Evolutionary conservation across 2,329 filamentous ascomycete species (phyloP).

Genomic region (Thermoascus crustaceus): DNA sequence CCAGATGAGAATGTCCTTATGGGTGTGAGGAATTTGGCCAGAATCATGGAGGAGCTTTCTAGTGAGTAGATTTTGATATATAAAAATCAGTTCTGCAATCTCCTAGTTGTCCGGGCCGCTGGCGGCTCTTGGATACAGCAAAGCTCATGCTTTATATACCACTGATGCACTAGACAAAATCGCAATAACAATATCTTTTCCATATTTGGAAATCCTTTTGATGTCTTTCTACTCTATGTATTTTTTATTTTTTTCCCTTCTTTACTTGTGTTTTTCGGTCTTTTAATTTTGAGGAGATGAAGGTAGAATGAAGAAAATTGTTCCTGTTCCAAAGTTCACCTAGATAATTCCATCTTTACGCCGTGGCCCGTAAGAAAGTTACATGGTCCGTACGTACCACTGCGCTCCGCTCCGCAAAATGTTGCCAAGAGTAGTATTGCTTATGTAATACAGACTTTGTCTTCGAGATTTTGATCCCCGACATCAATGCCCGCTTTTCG

Average conservation of each 20-base stretch:
- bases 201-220: slow-evolving; percentile 1
- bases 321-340: too few relatives aligned
- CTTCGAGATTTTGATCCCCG: slow-evolving; percentile 1
- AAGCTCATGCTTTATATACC: neutral
- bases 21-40: slow-evolving; percentile 63
- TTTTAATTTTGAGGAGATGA: too few relatives aligned
- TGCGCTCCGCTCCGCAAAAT: too few relatives aligned
- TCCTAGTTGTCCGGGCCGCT: slow-evolving; percentile 4
- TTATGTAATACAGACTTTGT: slow-evolving; percentile 2
- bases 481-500: neutral
- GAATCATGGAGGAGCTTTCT: slow-evolving; percentile 62
- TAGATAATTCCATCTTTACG: too few relatives aligned
- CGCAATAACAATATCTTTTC: neutral
- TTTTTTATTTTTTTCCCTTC: too few relatives aligned
- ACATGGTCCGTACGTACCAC: too few relatives aligned
- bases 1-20: slow-evolving; percentile 75
- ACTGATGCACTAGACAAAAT: too few relatives aligned
- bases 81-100: too few relatives aligned
- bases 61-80: slow-evolving; percentile 14
- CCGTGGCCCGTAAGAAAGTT: too few relatives aligned
- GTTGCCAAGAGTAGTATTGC: too few relatives aligned
- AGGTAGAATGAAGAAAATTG: too few relatives aligned
- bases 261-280: too few relatives aligned
- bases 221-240: slow-evolving; percentile 5
- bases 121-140: slow-evolving; percentile 3